Evolutionary conservation across 1,139 yeast species (phyloP).

Genomic region (Pneumocystis jirovecii): DNA sequence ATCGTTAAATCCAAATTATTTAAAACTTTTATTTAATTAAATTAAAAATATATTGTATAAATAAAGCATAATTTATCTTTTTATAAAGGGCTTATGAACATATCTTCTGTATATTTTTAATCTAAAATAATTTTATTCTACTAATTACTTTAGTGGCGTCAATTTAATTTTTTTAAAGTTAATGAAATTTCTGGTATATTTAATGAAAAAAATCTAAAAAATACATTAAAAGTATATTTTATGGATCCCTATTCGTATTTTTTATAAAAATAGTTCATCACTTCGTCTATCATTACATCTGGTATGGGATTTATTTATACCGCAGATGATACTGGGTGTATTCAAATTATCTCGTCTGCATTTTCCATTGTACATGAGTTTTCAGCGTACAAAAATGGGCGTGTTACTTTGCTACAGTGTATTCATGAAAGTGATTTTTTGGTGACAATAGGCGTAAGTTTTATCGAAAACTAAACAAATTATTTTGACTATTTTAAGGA

Average conservation of each 20-base stretch:
- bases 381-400: slow-evolving; percentile 42
- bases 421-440: slow-evolving; percentile 44
- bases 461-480: neutral
- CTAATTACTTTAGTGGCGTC: slow-evolving; percentile 44
- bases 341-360: slow-evolving; percentile 44
- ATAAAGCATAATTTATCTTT: no score
- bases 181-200: slow-evolving; percentile 76
- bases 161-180: slow-evolving; percentile 73
- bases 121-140: neutral
- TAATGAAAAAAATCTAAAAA: slow-evolving; percentile 39
- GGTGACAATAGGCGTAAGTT: slow-evolving; percentile 32
- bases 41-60: no score
- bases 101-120: neutral
- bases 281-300: slow-evolving; percentile 44
- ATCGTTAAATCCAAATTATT: no score
- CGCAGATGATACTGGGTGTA: slow-evolving; percentile 40
- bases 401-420: slow-evolving; percentile 42
- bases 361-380: slow-evolving; percentile 38
- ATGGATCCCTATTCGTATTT: slow-evolving; percentile 1
- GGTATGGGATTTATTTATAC: slow-evolving; percentile 41
- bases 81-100: neutral
- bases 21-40: no score
- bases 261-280: slow-evolving; percentile 6
- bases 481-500: slow-evolving; percentile 3
- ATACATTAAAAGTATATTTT: slow-evolving; percentile 41